Percentiles rank a stretch among this genome's conserved stretches.
phyloP scores from a whole-genome alignment of 257 asterid genomes.

The Dorcoceras hygrometricum region DNA sequence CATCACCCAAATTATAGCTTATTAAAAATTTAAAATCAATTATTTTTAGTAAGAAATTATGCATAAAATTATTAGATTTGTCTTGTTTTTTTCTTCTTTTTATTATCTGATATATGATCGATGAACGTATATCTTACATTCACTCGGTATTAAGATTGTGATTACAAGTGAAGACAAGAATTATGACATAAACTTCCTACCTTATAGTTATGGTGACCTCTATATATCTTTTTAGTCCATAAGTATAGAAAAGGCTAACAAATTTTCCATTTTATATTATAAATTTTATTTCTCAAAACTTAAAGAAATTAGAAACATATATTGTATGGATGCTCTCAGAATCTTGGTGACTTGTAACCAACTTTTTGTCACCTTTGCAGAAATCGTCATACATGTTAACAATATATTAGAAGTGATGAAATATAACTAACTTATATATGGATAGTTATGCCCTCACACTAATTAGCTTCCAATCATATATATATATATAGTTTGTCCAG shows the following conservation, averaged over 20 bases:
- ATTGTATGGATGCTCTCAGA: conserved; percentile 20
- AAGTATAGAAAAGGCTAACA: conserved; percentile 32
- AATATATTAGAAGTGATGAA: conserved; percentile 23
- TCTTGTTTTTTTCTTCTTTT: not conserved
- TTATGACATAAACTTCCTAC: conserved; percentile 44
- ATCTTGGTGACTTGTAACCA: conserved; percentile 48
- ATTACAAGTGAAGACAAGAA: conserved; percentile 31
- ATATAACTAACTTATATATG: conserved; percentile 15
- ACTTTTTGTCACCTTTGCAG: conserved; percentile 41
- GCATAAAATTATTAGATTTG: not conserved
- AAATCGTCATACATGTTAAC: conserved; percentile 32
- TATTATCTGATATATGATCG: too few relatives aligned
- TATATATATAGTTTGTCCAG: too few relatives aligned
- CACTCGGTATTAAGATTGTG: not conserved
- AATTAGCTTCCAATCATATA: not conserved
- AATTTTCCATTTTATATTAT: conserved; percentile 32
- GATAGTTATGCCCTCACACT: not conserved
- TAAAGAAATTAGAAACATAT: conserved; percentile 24
- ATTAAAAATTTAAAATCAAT: not conserved
- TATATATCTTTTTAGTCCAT: conserved; percentile 21
- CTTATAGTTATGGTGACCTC: conserved; percentile 28
- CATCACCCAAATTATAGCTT: not conserved
- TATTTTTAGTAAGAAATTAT: not conserved
- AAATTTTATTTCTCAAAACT: conserved; percentile 28
- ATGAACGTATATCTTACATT: not conserved